Base-by-base conservation (phyloP, 2,329 filamentous ascomycete genomes). In the Fusarium denticulatum region DNA sequence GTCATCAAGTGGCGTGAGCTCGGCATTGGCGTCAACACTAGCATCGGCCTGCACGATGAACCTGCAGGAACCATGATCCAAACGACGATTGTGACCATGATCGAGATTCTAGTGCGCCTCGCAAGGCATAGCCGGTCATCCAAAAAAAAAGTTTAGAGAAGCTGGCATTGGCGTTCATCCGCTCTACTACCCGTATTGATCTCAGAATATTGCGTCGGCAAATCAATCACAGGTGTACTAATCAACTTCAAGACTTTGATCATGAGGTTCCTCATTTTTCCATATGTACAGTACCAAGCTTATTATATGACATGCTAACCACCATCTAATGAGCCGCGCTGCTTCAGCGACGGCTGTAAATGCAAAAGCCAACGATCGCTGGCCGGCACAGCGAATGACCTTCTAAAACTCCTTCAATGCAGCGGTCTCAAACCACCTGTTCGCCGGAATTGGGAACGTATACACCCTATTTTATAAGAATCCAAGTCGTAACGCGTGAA, bases 401-500 rank as follows among this genome's bases (percentile, higher is more conserved):
- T 40, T 55, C 59, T 42, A 49, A 67, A 69, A 68, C 59, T 64
- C 71, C 71, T 61, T 43, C 40, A 61, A 67, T 52, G 60, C 58
- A 45, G 22, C 36, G 28, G 34, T 28, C 39, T 37, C 28, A 24
- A n/a, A 34, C 36, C n/a, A 59, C 22, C 7, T 64, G 7, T 47
- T 57, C 45, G 28, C 40, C 37, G 9, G 6, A 18, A 50, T 10
- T n/a, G 14, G 26, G 56, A 45, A 59, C 16, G 15, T 37, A 11
- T 67, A 39, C 42, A 50, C n/a, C 49, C 39, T 53, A 49, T 74
- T 72, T 45, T 65, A 65, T 67, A 58, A 70, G 60, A 71, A 69
- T 50, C 40, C 71, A 75, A 71, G 39, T 75, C 73, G 69, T 75
- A 43, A 76, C 55, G 65, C 71, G 55, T 68, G 55, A 73, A 62